Base-by-base conservation (phyloP, 75 land plant genomes). In the Sequoia sempervirens region DNA sequence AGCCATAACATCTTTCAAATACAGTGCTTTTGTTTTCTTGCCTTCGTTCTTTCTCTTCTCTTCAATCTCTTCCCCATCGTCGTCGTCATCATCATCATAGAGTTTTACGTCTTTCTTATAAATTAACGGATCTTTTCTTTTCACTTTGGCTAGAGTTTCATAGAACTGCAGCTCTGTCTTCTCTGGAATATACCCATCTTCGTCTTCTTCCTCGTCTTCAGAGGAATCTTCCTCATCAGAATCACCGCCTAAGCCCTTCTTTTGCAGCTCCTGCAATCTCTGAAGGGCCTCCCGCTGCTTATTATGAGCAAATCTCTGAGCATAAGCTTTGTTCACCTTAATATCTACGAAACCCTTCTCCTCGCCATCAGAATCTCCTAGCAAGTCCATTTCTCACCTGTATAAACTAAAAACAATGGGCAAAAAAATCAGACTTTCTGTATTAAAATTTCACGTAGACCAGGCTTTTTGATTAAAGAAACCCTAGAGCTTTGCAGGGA, bases 201-300 rank as follows among this genome's bases (percentile, higher is more conserved):
- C 91, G 28, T 90, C 92, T 13, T 90, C 91, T 37, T 78, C 82
- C n/a, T 86, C 90, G 2, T 82, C 87, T 0, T 86, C 87, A 7
- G 36, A 47, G 5, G 83, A 72, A 1, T 82, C 88, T 6, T 90
- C 91, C 9, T 89, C 85, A 34, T 86, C 89, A 9, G 84, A 83
- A 1, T 85, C 50, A 13, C n/a, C 85, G 0, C 87, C 90, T 20
- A 83, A 81, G 14, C 98, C 98, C 43, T 83, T 83, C 87, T 92
- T 94, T 87, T 93, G 83, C 58, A 97, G 84, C 89, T 97, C 99
- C 80, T 97, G 89, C 61, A 91, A 81, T 52, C 92, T 38, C 12
- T 95, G 98, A 26, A 97, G 86, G 58, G 89, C 99, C 86, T 97
- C 99, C 8, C 99, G 92, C 88, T 90, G 83, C 92, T 95, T 97